Base-by-base conservation (phyloP, 345 rosid genomes). In the Sisymbrium altissimum region DNA sequence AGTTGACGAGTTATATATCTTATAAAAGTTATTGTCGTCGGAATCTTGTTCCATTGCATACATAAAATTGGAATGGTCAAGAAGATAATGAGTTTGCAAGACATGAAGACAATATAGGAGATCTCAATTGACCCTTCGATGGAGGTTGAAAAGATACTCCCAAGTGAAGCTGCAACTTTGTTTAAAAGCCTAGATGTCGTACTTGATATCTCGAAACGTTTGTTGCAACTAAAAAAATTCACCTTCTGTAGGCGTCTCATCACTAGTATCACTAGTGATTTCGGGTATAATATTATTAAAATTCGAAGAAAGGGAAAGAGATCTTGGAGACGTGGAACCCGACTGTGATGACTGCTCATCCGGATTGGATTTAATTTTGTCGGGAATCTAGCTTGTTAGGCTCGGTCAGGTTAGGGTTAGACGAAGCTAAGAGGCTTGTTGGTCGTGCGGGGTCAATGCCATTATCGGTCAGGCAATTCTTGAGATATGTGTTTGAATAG, bases 401-500 rank as follows among this genome's bases (percentile, higher is more conserved):
- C 5, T 33, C n/a, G 6, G 27, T 21, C 6, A 23, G 38, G 6
- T 25, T 36, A 72, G 68, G 41, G 52, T 2, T 57, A 7, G 57
- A 43, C 2, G 57, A 56, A 9, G 48, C 52, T 35, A 45, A 23
- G 72, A 74, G 80, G 83, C 75, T 82, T 79, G 49, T 81, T 87
- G 25, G 86, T 88, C 81, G 77, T 80, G 32, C 4, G 59, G 93
- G 79, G 78, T 88, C 88, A 46, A 79, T 55, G 18, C 88, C 88
- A 83, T 84, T 76, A 71, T 83, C 83, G 32, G 83, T 81, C 72
- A 88, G 64, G 64, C 82, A 83, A 78, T 84, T 83, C 67, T 84
- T 84, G 78, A 86, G 70, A 57, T 83, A 82, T 23, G 86, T 86
- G 77, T 86, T 84, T 86, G 86, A 86, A 54, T 79, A 23, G 25